Base-by-base conservation (phyloP, 768 basidiomycete species). In the Austroboletus eburneus region DNA sequence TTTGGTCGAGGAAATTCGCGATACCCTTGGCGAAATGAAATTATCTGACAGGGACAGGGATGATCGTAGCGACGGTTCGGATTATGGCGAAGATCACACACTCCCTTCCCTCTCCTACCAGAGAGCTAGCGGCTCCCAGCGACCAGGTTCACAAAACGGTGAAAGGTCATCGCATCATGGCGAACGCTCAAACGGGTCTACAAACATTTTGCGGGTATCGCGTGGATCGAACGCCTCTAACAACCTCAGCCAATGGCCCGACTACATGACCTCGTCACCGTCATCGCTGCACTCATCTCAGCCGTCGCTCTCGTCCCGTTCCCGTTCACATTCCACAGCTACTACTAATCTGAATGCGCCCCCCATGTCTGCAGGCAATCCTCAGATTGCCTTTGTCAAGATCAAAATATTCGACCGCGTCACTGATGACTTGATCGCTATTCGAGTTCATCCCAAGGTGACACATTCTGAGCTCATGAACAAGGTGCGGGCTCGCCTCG, bases 331-430 rank as follows among this genome's bases (percentile, higher is more conserved):
- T 17, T 80, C 85, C 22, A 72, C 69, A 18, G 75, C 77, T 4
- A 64, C 61, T 24, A 63, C 59, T 37, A 82, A 67, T 50, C 57
- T 80, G 43, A 87, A 81, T 57, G 79, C 72, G 24, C 87, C 87
- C 10, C 74, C 83, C 18, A 86, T 91, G 57, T 91, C 88, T 41
- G 80, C 83, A 16, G 78, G 77, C 37, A 88, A 87, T 52, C 81
- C 83, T 5, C 85, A 89, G 59, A 81, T 84, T 13, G 88, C 94
- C 20, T 98, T 93, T 68, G 78, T 98, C 55, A 99, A 98, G 72
- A 96, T 99, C 71, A 99, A 99, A 71, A 91, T 99, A 37, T 96
- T 96, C 64, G 90, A 96, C 69, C 81, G 89, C 32, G 76, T 85
- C 46, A 85, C 91, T 21, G 94, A 98, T 62, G 96, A 99, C 65